These are phyloP conservation scores for Phialocephala sp. DNA, from an alignment of 2,329 filamentous ascomycete species.

Conservation along the genomic window DNA sequence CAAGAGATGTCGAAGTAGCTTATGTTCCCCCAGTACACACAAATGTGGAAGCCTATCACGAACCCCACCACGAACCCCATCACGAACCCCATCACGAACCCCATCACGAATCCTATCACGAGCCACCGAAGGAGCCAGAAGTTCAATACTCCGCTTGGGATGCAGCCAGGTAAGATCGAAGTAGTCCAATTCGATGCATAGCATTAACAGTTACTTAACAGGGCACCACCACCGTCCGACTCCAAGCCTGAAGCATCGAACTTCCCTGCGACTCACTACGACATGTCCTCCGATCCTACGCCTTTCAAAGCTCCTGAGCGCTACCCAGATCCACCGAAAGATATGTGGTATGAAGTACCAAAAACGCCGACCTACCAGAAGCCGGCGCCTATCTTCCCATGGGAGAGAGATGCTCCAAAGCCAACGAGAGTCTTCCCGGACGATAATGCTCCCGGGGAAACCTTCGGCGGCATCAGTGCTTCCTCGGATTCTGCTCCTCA, in stretches of 20 bases:
- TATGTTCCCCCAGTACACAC: conserved; percentile 39
- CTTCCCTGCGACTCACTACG: conserved; percentile 79
- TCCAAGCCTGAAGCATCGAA: conserved; percentile 86
- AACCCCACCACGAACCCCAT: conserved; percentile 13
- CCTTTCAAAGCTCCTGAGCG: conserved; percentile 78
- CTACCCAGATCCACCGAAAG: conserved; percentile 82
- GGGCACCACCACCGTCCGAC: conserved; percentile 60
- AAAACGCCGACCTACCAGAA: conserved; percentile 63
- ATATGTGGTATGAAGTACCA: conserved; percentile 89
- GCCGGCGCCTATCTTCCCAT: conserved; percentile 82
- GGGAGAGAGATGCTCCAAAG: conserved; percentile 74
- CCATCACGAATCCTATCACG: background rate
- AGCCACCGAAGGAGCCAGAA: conserved; percentile 27
- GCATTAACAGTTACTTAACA: conserved; percentile 26
- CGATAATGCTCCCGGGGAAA: conserved; percentile 47
- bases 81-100: conserved; percentile 9
- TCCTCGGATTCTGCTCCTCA: conserved; percentile 40
- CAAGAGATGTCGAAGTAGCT: conserved; percentile 39
- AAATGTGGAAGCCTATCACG: conserved; percentile 27
- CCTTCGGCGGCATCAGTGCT: conserved; percentile 43
- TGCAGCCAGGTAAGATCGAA: conserved; percentile 55
- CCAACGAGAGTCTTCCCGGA: conserved; percentile 70
- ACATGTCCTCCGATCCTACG: conserved; percentile 77
- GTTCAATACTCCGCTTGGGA: conserved; percentile 46
- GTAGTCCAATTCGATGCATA: background rate